Base-by-base conservation (phyloP, 176 grass and related monocot genomes). In the Poa pratensis region DNA sequence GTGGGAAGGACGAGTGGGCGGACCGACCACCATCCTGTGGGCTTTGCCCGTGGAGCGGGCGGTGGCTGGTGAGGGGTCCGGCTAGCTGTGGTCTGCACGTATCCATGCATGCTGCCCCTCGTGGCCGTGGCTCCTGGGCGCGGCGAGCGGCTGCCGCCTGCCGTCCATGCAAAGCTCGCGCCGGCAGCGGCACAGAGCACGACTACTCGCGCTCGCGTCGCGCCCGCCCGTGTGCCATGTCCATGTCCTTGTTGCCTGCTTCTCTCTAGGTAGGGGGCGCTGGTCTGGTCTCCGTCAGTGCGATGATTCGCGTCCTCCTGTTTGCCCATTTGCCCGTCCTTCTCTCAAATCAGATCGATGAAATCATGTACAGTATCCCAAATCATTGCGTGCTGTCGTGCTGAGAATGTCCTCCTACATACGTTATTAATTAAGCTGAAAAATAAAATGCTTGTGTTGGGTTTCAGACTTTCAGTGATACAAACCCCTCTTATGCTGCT, bases 11-110 rank as follows among this genome's bases (percentile, higher is more conserved):
- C 71, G 14, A 17, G 49, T 15, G 49, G 12, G 49, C 49, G 49
- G 82, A 35, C 75, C 65, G 84, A 72, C 76, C 53, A 39, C 15
- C 68, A 55, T 53, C 69, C 68, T 6, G 55, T 40, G 77, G 13
- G 40, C 69, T 50, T 52, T 49, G 68, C 28, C 77, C 67, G 84
- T 73, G 43, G 69, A 7, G 69, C 10, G n/a, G 64, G 20, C 19
- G 30, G 30, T 8, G 2, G 40, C 7, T 14, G 59, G 59, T 27
- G 35, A 20, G 58, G 57, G 27, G 58, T 24, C 70, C 59, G 76
- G 77, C 19, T 7, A 30, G 42, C 2, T 0, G 43, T 26, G 23
- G 42, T 45, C 40, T 27, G 69, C 69, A 24, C 5, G 65, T 50
- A 15, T 50, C 48, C 65, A 67, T 8, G 32, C 54, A 40, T 43